Evolutionary conservation across 352 stramenopile species (phyloP).

Genomic region (Phytophthora capsici): DNA sequence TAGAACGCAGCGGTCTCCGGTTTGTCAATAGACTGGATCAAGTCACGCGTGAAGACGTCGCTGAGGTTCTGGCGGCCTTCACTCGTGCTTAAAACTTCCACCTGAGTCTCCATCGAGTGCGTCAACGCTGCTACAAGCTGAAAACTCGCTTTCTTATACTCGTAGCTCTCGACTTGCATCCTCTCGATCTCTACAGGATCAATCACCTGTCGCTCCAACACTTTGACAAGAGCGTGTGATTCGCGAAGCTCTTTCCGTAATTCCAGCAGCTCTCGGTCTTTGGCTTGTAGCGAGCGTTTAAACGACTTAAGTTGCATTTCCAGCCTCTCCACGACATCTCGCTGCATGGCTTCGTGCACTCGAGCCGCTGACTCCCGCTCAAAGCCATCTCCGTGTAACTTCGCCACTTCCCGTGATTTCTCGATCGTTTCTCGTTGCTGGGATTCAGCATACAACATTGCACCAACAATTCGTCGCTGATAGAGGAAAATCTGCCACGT

Average conservation of each 20-base stretch:
- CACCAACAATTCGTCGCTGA: conserved; percentile 67
- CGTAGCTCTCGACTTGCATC: conserved; percentile 58
- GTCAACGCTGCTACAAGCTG: conserved; percentile 56
- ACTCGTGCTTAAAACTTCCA: conserved; percentile 65
- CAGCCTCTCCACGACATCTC: conserved; percentile 46
- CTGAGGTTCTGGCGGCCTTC: conserved; percentile 72
- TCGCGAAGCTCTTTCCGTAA: conserved; percentile 59
- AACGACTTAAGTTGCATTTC: conserved; percentile 38
- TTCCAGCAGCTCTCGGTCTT: conserved; percentile 64
- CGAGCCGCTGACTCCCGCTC: conserved; percentile 38
- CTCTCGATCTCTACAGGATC: conserved; percentile 62
- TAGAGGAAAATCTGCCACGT: conserved; percentile 67
- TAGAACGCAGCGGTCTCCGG: conserved; percentile 69
- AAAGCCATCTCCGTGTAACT: conserved; percentile 72
- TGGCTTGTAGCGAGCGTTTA: conserved; percentile 38
- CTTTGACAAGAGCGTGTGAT: conserved; percentile 31
- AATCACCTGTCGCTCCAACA: conserved; percentile 56
- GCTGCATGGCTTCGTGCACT: conserved; percentile 50
- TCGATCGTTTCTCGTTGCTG: conserved; percentile 56
- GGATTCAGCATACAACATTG: conserved; percentile 72
- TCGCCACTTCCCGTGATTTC: conserved; percentile 50
- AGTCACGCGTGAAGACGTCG: conserved; percentile 68
- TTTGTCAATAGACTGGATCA: conserved; percentile 66
- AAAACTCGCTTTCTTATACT: conserved; percentile 80
- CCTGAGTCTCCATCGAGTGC: conserved; percentile 58